Evolutionary conservation across 148 eudicot species (phyloP).

Genomic region (Vaccinium corymbosum): DNA sequence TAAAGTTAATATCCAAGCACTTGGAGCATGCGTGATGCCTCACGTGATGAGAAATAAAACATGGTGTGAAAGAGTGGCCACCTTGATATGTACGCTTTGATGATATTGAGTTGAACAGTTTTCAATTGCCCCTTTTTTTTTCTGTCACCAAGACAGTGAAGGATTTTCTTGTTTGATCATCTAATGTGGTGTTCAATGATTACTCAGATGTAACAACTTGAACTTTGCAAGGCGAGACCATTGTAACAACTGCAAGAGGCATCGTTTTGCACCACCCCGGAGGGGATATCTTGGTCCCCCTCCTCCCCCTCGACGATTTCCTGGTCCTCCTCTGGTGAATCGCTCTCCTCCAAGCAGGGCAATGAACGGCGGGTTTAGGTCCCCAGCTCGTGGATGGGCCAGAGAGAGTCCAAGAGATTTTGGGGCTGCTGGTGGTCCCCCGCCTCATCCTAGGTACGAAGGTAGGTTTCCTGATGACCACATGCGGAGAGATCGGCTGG

Average conservation of each 20-base stretch:
- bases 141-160: not conserved
- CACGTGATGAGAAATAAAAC: not conserved
- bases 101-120: not conserved
- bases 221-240: constrained; percentile 88
- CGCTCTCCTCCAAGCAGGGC: constrained; percentile 69
- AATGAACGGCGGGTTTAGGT: constrained; percentile 52
- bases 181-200: not conserved
- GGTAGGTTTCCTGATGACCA: constrained; percentile 65
- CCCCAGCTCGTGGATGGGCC: constrained; percentile 78
- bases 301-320: constrained; percentile 58
- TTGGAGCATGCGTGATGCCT: not conserved
- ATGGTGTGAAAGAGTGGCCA: not conserved
- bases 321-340: constrained; percentile 58
- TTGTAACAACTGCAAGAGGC: constrained; percentile 81
- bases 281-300: constrained; percentile 77
- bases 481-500: constrained; percentile 54
- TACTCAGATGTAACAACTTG: constrained; percentile 72
- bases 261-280: constrained; percentile 61
- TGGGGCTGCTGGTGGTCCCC: constrained; percentile 38
- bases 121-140: not conserved
- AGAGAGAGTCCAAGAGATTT: constrained; percentile 73
- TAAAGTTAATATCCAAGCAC: not conserved
- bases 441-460: constrained; percentile 60
- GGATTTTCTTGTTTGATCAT: not conserved
- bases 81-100: not conserved